Evolutionary conservation across 768 basidiomycete species (phyloP), one percentile per base, ranked within the genome.

Genomic region (Boletus subcaerulescens): DNA sequence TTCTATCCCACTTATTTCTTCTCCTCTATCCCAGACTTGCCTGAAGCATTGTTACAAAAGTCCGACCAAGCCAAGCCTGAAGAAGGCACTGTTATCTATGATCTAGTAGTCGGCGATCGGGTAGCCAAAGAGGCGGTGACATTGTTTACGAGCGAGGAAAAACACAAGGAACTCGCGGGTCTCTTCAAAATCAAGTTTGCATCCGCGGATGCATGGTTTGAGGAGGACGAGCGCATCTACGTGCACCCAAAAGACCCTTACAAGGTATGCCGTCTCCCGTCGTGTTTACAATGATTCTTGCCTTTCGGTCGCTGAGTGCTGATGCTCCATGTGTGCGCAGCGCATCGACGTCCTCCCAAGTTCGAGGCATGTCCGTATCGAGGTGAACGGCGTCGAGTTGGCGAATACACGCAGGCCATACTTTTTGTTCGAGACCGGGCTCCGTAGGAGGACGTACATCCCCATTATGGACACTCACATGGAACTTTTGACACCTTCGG

Each of bases 211-310:
- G 76, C 77, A 4, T 87, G 86, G 86, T 84, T 86, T 48, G 85
- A 87, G 70, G 85, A 87, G 62, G 85, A 86, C 45, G 84, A 87
- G 46, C 66, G 80, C 52, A 76, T 87, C 33, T 81, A 75, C 53
- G 71, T 76, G 2, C 85, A 88, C 55, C 81, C 83, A 7, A 86
- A 82, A 60, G 85, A 87, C 64, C 84, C 85, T 2, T 87, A 85
- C 69, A 87, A 87, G 76, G 85, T 85, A 4, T 43, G 54, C n/a
- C 26, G 3, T 20, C 29, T 9, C 29, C 29, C 29, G 29, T 29
- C 29, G 8, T 9, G 8, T 29, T 29, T 9, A 9, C 29, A 2
- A 29, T 29, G 0, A 29, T 29, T 29, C 29, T 29, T 29, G 29
- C 29, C 9, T n/a, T 11, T 35, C 33, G 11, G 6, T n/a, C 8